A percentile compares a stretch with the other conserved stretches of the same genome.
These are phyloP conservation scores for Azolla pinnata DNA, from an alignment of 75 land plant genomes.

Conservation along the genomic window DNA sequence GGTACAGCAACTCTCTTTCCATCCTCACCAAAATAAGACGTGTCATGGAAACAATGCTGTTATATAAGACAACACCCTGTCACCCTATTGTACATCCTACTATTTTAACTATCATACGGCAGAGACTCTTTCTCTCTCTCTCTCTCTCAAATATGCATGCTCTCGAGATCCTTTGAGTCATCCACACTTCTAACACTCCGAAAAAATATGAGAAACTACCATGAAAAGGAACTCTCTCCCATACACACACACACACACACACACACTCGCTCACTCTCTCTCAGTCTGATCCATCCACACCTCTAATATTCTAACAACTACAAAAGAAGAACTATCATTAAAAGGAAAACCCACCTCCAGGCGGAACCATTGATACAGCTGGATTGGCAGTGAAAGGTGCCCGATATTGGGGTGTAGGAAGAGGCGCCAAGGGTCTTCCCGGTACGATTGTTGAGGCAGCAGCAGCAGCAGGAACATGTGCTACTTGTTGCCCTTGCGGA, in stretches of 20 bases:
- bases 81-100: conserved; percentile 21
- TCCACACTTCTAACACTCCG: too few relatives aligned
- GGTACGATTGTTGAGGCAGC: neutral
- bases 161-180: too few relatives aligned
- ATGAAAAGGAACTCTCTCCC: too few relatives aligned
- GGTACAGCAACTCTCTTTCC: conserved; percentile 24
- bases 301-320: neutral
- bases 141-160: too few relatives aligned
- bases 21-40: conserved; percentile 34
- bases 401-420: neutral
- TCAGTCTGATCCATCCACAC: neutral
- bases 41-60: conserved; percentile 26
- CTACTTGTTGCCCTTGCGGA: neutral
- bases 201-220: too few relatives aligned
- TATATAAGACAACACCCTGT: conserved; percentile 36
- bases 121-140: too few relatives aligned
- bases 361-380: neutral
- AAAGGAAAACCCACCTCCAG: conserved; percentile 3
- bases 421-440: neutral
- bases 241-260: too few relatives aligned
- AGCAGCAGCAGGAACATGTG: neutral
- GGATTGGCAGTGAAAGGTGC: neutral
- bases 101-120: too few relatives aligned
- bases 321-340: neutral
- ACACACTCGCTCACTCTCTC: too few relatives aligned